Percentiles rank a stretch among this genome's conserved stretches.
These are phyloP conservation scores for Harringtonia aguacate DNA, from an alignment of 2,329 filamentous ascomycete genomes.

Conservation along the genomic window DNA sequence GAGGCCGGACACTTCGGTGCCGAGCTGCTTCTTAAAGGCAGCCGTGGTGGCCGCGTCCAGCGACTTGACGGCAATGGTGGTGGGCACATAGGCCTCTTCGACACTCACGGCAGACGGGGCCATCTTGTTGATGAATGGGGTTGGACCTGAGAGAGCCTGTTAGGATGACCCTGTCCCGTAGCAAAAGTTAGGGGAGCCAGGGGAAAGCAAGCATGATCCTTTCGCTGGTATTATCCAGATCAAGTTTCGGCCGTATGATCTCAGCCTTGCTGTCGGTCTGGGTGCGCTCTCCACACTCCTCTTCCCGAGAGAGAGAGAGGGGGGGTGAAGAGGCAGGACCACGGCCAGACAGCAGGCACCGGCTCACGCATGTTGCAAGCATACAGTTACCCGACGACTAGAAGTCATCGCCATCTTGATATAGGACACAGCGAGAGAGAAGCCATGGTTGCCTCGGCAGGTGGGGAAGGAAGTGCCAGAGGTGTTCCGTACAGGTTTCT, in stretches of 20 bases:
- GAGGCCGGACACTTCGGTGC: conserved; percentile 18
- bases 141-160: too few relatives aligned
- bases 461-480: too few relatives aligned
- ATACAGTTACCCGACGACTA: conserved; percentile 13
- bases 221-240: conserved; percentile 53
- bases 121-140: conserved; percentile 43
- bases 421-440: conserved; percentile 5
- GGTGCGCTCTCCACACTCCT: too few relatives aligned
- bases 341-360: conserved; percentile 8
- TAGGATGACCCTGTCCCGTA: conserved; percentile 16
- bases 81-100: background rate
- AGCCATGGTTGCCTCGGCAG: conserved; percentile 3
- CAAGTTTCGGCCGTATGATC: conserved; percentile 29
- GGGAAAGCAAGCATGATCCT: conserved; percentile 94
- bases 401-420: conserved; percentile 13
- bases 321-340: background rate
- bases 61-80: conserved; percentile 41
- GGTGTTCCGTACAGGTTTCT: background rate
- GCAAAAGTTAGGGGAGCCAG: conserved; percentile 17
- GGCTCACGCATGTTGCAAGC: conserved; percentile 13
- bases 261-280: conserved; percentile 18
- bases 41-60: conserved; percentile 33
- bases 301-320: background rate
- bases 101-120: conserved; percentile 53
- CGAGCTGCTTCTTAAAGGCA: conserved; percentile 26